Percentiles rank a stretch among this genome's conserved stretches.
Conservation (phyloP, 176 grass and related monocot genomes). For the Lolium multiflorum region DNA sequence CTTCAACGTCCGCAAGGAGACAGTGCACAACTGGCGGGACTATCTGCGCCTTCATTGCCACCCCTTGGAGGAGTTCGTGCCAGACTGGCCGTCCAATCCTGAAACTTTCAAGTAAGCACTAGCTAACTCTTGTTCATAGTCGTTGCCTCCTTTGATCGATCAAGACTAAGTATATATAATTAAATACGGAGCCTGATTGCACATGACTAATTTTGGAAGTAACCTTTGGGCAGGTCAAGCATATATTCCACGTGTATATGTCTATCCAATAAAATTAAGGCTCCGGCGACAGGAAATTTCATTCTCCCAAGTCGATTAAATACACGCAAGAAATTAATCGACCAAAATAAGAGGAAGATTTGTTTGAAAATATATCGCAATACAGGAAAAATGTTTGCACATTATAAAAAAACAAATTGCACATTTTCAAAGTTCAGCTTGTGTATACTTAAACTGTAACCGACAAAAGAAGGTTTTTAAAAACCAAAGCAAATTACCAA, state of each 20-base stretch:
- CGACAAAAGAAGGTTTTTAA: not conserved
- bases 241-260: not conserved
- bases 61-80: conserved; percentile 69
- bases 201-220: not conserved
- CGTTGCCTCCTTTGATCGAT: not conserved
- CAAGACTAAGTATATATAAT: not conserved
- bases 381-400: not conserved
- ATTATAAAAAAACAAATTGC: not conserved
- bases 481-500: not conserved
- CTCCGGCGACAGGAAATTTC: not conserved
- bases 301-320: not conserved
- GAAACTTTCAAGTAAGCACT: conserved; percentile 79
- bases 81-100: conserved; percentile 74
- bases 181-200: not conserved
- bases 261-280: not conserved
- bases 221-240: not conserved
- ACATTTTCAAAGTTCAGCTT: not conserved
- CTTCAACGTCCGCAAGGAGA: conserved; percentile 79
- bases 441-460: not conserved
- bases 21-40: conserved; percentile 82
- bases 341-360: not conserved
- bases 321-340: not conserved
- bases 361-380: not conserved
- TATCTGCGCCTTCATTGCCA: conserved; percentile 78
- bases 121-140: not conserved